These are phyloP conservation scores for Ceratobasidium sp. DNA, from an alignment of 1,284 basidiomycete genomes.

Conservation along the genomic window DNA sequence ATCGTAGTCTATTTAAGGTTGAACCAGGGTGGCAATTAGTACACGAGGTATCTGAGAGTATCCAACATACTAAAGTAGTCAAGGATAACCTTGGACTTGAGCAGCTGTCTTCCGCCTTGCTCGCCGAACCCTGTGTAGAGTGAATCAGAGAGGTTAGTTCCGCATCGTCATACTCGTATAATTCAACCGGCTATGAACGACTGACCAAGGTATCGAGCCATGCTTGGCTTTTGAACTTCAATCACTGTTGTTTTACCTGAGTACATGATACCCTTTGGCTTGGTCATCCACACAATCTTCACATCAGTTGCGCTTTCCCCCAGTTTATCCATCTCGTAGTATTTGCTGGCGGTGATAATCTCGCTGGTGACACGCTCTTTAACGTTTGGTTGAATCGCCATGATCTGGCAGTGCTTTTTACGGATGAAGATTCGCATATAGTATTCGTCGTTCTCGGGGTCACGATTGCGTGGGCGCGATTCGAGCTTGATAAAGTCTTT, in stretches of 20 bases:
- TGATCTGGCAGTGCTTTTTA: slow-evolving; percentile 10
- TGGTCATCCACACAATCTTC: slow-evolving; percentile 38
- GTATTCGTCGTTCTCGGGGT: neutral
- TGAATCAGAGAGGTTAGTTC: neutral
- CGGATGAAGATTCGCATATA: slow-evolving; percentile 22
- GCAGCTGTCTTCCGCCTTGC: slow-evolving; percentile 40
- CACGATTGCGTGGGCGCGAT: neutral
- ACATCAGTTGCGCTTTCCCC: neutral
- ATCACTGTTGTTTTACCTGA: neutral
- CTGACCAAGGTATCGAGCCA: slow-evolving; percentile 19
- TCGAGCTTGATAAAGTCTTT: slow-evolving; percentile 29
- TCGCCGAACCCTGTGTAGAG: slow-evolving; percentile 34
- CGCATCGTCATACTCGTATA: neutral
- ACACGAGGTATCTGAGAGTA: neutral
- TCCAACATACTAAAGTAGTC: slow-evolving; percentile 35
- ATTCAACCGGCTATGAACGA: neutral
- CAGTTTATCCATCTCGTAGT: too few relatives aligned
- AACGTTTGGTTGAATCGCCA: neutral
- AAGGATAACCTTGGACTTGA: slow-evolving; percentile 23
- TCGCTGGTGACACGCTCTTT: neutral
- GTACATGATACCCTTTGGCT: slow-evolving; percentile 14
- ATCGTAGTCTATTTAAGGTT: slow-evolving; percentile 27
- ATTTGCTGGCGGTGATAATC: too few relatives aligned
- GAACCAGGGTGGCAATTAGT: neutral
- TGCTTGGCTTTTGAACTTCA: slow-evolving; percentile 16